phyloP scores from a whole-genome alignment of 345 rosid species.

The Moricandia moricandioides region DNA sequence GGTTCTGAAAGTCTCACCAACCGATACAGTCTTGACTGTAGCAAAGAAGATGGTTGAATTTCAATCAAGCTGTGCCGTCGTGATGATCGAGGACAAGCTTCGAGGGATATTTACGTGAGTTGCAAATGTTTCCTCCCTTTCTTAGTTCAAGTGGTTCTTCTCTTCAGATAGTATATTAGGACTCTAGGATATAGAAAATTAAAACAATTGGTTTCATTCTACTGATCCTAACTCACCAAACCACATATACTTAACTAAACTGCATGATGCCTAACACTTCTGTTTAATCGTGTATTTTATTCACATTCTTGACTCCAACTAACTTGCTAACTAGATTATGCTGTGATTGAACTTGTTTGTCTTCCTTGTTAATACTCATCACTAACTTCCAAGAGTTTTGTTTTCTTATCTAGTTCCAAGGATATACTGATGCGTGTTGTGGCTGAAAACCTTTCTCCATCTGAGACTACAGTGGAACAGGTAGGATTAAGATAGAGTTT shows the following conservation, averaged over 20 bases:
- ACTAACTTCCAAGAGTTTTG: slow-evolving; percentile 11
- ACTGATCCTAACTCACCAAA: background rate
- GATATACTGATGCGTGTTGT: slow-evolving; percentile 97
- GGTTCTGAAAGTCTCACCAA: slow-evolving; percentile 73
- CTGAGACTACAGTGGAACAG: slow-evolving; percentile 77
- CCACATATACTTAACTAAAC: background rate
- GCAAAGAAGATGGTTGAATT: slow-evolving; percentile 87
- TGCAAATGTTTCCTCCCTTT: background rate
- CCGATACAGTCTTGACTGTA: slow-evolving; percentile 70
- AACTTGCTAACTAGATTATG: background rate
- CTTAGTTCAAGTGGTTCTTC: background rate
- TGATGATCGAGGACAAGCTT: slow-evolving; percentile 71
- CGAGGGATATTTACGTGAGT: slow-evolving; percentile 91
- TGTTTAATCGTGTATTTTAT: background rate
- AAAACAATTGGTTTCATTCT: background rate
- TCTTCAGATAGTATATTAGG: too few relatives aligned
- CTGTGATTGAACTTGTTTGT: background rate
- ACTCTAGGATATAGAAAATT: background rate
- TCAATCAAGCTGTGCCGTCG: slow-evolving; percentile 69
- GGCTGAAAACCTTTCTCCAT: slow-evolving; percentile 72
- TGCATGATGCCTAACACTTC: background rate
- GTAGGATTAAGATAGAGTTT: slow-evolving; percentile 36
- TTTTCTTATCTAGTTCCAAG: slow-evolving; percentile 61
- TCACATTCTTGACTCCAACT: background rate
- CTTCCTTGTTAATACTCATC: slow-evolving; percentile 3